A percentile compares a stretch with the other conserved stretches of the same genome.
These are phyloP conservation scores for Xylaria arbuscula DNA, from an alignment of 2,329 filamentous ascomycete genomes.

Conservation along the genomic window DNA sequence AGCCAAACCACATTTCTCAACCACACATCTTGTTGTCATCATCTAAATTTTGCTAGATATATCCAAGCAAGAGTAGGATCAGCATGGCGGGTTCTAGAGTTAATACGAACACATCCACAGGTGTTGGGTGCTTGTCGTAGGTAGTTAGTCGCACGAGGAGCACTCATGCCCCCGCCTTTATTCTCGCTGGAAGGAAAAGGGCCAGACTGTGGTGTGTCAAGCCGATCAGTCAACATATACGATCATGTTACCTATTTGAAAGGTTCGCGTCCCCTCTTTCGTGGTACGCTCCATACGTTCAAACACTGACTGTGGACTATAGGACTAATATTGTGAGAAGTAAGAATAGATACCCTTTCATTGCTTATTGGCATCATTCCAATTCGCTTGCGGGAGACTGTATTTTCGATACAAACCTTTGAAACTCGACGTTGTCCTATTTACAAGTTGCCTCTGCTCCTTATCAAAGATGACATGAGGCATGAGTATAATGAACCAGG, in stretches of 20 bases:
- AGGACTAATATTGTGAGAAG: slow-evolving; percentile 30
- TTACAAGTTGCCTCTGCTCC: neutral
- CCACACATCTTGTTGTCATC: slow-evolving; percentile 6
- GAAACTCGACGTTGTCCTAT: slow-evolving; percentile 1
- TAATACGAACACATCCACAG: neutral
- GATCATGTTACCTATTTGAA: slow-evolving; percentile 29
- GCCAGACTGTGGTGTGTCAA: slow-evolving; percentile 12
- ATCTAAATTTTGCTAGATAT: neutral
- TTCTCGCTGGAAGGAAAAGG: neutral
- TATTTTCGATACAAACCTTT: slow-evolving; percentile 16
- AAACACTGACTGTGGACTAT: slow-evolving; percentile 20
- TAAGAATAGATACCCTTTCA: slow-evolving; percentile 36
- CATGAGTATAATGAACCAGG: neutral
- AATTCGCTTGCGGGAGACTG: slow-evolving; percentile 13
- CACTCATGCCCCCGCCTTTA: neutral
- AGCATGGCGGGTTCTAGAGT: neutral
- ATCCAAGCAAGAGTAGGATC: slow-evolving; percentile 4
- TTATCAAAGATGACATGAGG: neutral
- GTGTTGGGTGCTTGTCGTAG: slow-evolving; percentile 1
- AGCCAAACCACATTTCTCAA: neutral
- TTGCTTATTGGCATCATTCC: slow-evolving; percentile 22
- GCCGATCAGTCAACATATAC: slow-evolving; percentile 24
- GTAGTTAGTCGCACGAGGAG: neutral
- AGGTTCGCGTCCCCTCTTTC: slow-evolving; percentile 31
- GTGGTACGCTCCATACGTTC: slow-evolving; percentile 11